phyloP scores from a whole-genome alignment of 441 rosid genomes.

The Manihot esculenta region DNA sequence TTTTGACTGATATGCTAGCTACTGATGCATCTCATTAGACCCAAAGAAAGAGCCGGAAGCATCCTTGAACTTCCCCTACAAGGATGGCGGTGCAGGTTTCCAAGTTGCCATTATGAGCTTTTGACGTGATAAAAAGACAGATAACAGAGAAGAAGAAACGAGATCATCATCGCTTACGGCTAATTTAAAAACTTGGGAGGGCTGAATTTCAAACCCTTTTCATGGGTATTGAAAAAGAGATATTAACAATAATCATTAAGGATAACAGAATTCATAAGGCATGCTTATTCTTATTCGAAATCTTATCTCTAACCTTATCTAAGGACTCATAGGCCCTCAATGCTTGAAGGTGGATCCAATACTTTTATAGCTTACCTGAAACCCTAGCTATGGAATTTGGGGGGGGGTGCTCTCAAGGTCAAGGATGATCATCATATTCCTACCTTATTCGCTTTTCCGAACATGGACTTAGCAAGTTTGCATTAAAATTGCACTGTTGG shows the following conservation, averaged over 20 bases:
- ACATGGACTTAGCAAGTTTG: too few relatives aligned
- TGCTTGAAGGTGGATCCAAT: too few relatives aligned
- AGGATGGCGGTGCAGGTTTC: neutral
- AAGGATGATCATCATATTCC: too few relatives aligned
- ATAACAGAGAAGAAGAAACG: neutral
- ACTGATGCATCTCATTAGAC: neutral
- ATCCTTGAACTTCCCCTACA: neutral
- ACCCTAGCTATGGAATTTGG: too few relatives aligned
- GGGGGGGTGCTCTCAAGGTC: too few relatives aligned
- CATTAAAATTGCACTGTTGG: too few relatives aligned
- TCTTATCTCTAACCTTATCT: too few relatives aligned
- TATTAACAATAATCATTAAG: neutral
- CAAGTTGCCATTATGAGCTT: constrained; percentile 17
- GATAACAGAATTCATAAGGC: neutral
- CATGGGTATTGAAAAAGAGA: neutral
- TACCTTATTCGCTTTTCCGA: too few relatives aligned
- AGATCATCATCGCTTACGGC: neutral
- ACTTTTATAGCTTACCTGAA: too few relatives aligned
- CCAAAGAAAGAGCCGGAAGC: constrained; percentile 5
- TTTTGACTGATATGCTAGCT: constrained; percentile 18
- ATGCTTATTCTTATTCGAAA: neutral
- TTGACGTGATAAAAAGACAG: constrained; percentile 11
- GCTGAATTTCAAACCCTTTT: neutral
- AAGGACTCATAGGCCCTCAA: too few relatives aligned
- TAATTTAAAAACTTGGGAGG: neutral